phyloP scores from a whole-genome alignment of 768 basidiomycete species.

The Coprinopsis strossmayeri region DNA sequence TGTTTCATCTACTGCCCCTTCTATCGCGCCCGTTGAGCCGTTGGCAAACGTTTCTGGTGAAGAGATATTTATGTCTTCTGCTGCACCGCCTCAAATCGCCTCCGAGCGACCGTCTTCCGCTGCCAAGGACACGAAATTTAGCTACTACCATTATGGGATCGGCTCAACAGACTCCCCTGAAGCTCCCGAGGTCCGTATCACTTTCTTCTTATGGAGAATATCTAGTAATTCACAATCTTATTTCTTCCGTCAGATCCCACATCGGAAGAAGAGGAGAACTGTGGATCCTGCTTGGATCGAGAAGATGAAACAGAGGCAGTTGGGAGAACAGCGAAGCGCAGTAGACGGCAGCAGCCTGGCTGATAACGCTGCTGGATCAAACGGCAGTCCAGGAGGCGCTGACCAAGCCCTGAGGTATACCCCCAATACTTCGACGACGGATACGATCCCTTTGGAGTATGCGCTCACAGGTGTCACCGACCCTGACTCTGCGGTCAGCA shows the following conservation, averaged over 20 bases:
- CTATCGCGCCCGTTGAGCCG: too few relatives aligned
- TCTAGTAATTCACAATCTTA: background rate
- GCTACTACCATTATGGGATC: slow-evolving; percentile 12
- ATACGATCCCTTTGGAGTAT: too few relatives aligned
- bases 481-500: too few relatives aligned
- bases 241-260: background rate
- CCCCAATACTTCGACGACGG: too few relatives aligned
- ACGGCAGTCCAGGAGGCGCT: too few relatives aligned
- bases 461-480: too few relatives aligned
- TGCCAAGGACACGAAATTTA: slow-evolving; percentile 5
- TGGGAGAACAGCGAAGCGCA: background rate
- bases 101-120: background rate
- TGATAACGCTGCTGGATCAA: background rate
- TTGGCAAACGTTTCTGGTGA: too few relatives aligned
- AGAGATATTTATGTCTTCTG: too few relatives aligned
- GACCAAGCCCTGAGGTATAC: too few relatives aligned
- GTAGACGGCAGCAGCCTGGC: background rate
- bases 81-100: background rate
- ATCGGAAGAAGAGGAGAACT: slow-evolving; percentile 15
- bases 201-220: background rate
- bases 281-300: slow-evolving; percentile 16
- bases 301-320: slow-evolving; percentile 9
- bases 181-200: background rate
- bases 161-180: slow-evolving; percentile 4
- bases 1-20: too few relatives aligned